phyloP scores from a whole-genome alignment of 176 grass and related monocot genomes.

The Carex pumila region DNA sequence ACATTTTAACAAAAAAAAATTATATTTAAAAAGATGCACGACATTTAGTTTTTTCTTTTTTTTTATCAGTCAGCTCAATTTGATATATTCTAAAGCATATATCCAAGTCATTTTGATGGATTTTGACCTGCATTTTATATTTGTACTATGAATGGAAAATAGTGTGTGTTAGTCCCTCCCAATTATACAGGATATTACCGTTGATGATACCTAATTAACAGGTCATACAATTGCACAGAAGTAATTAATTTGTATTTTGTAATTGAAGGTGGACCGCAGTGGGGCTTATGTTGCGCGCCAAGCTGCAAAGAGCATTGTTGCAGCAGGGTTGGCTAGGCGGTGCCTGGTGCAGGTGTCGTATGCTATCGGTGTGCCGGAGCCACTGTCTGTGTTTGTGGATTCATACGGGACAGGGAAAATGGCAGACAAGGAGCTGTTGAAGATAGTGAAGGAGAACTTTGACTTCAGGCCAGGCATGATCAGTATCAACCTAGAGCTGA shows the following conservation, averaged over 20 bases:
- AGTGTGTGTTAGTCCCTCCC: too few species aligned
- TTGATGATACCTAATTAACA: too few species aligned
- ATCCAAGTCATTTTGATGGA: background rate
- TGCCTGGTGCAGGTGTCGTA: slow-evolving; percentile 28
- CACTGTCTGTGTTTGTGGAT: slow-evolving; percentile 32
- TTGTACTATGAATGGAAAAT: background rate
- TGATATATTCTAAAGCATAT: background rate
- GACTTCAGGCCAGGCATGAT: slow-evolving; percentile 43
- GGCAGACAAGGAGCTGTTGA: slow-evolving; percentile 29
- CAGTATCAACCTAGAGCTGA: slow-evolving; percentile 35
- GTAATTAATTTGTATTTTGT: background rate
- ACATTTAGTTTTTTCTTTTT: background rate
- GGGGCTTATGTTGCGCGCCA: slow-evolving; percentile 14
- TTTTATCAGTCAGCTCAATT: background rate
- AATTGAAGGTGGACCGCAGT: slow-evolving; percentile 8
- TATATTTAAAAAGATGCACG: background rate
- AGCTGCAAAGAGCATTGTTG: slow-evolving; percentile 26
- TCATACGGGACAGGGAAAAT: slow-evolving; percentile 33
- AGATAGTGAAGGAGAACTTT: slow-evolving; percentile 38
- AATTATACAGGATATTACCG: background rate
- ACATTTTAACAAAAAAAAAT: background rate
- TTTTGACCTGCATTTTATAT: background rate
- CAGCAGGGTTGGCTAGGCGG: slow-evolving; percentile 12
- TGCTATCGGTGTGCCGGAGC: slow-evolving; percentile 35
- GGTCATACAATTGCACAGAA: background rate